A percentile compares a stretch with the other conserved stretches of the same genome.
Evolutionary conservation across 257 asterid genomes (phyloP).

Genomic region (Cordia subcordata): DNA sequence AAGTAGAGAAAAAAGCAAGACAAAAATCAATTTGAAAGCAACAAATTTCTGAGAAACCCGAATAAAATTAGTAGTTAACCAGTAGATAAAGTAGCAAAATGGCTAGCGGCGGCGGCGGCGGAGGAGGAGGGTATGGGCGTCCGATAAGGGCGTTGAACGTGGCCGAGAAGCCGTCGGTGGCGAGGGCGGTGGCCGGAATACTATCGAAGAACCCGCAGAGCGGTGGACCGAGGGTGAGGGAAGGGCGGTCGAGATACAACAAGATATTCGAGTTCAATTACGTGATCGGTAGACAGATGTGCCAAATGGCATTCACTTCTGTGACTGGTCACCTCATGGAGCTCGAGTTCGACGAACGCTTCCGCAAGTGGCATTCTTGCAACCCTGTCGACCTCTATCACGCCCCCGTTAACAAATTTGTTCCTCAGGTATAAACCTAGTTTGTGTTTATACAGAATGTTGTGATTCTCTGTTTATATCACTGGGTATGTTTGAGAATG

Average conservation of each 20-base stretch:
- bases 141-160: constrained; percentile 73
- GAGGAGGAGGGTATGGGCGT: constrained; percentile 49
- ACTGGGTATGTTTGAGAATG: not conserved
- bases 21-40: no score
- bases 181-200: constrained; percentile 79
- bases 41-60: no score
- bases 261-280: constrained; percentile 81
- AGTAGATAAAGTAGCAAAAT: not conserved
- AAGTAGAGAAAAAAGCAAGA: not conserved
- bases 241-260: constrained; percentile 85
- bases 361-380: constrained; percentile 91
- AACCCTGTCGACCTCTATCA: constrained; percentile 85
- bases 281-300: constrained; percentile 44
- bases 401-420: constrained; percentile 75
- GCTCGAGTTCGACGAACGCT: constrained; percentile 80
- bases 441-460: no score
- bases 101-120: not conserved
- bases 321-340: constrained; percentile 99
- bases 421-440: constrained; percentile 69
- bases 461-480: no score
- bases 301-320: constrained; percentile 87
- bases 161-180: constrained; percentile 99
- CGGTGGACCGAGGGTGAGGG: constrained; percentile 60
- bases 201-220: constrained; percentile 60
- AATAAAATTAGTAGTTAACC: no score